Conservation (phyloP, 129 eudicot species). For the Helianthus tuberosus region DNA sequence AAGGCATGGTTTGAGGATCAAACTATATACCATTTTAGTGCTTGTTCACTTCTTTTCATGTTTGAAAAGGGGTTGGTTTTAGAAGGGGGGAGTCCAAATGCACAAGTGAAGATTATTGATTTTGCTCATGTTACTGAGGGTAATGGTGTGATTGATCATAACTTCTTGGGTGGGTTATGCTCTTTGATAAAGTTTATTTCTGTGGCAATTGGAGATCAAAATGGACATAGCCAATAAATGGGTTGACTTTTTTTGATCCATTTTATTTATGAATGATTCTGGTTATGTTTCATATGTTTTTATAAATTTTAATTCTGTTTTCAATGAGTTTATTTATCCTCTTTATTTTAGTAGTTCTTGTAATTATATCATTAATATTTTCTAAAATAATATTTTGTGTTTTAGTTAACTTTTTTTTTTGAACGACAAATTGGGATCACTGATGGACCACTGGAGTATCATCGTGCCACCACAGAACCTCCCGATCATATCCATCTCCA, state of each 20-base stretch:
- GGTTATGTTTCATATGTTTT: not conserved
- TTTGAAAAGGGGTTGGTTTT: constrained; percentile 48
- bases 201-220: constrained; percentile 30
- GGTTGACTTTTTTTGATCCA: not conserved
- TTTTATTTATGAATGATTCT: not conserved
- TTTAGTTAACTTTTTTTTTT: no score
- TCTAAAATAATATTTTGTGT: no score
- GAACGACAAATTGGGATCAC: no score
- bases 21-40: constrained; percentile 64
- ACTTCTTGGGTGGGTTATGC: constrained; percentile 93
- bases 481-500: no score
- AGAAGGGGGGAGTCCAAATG: constrained; percentile 36
- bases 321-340: no score
- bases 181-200: constrained; percentile 77
- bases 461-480: no score
- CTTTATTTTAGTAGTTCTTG: no score
- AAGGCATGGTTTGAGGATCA: constrained; percentile 93
- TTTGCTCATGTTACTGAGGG: constrained; percentile 81
- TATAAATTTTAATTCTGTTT: no score
- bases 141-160: constrained; percentile 76
- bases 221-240: constrained; percentile 14
- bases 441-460: no score
- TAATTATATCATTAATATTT: no score
- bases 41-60: constrained; percentile 72
- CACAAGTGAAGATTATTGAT: constrained; percentile 73